Evolutionary conservation across 139 green algal species (phyloP).

Genomic region (Zygnema circumcarinatum): DNA sequence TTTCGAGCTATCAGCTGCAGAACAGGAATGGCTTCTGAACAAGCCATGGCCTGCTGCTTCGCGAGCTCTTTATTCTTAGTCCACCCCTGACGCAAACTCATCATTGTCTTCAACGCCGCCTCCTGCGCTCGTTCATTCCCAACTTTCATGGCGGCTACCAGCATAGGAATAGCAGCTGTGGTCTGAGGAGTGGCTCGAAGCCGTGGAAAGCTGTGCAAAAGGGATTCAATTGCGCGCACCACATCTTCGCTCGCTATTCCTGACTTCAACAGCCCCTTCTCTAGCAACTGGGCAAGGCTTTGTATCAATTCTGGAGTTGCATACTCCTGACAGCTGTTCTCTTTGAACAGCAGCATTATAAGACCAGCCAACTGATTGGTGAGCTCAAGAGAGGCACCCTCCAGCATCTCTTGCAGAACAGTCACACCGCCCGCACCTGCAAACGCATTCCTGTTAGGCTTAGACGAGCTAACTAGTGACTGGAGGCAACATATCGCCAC

Average conservation of each 20-base stretch:
- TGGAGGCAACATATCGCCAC: slow-evolving; percentile 49
- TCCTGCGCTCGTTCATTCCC: slow-evolving; percentile 40
- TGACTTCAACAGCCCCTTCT: slow-evolving; percentile 39
- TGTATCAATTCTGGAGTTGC: slow-evolving; percentile 25
- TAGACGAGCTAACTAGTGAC: slow-evolving; percentile 28
- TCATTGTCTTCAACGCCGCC: slow-evolving; percentile 33
- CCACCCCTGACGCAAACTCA: slow-evolving; percentile 33
- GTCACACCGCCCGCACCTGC: slow-evolving; percentile 30
- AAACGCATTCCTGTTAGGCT: slow-evolving; percentile 42
- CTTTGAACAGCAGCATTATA: slow-evolving; percentile 31
- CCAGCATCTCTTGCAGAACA: slow-evolving; percentile 39
- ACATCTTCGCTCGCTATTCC: slow-evolving; percentile 21
- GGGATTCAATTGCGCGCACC: slow-evolving; percentile 24
- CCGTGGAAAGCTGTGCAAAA: slow-evolving; percentile 27
- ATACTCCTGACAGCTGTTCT: slow-evolving; percentile 45
- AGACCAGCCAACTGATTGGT: slow-evolving; percentile 3
- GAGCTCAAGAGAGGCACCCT: slow-evolving; percentile 3
- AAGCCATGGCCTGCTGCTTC: slow-evolving; percentile 33
- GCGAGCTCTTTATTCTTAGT: slow-evolving; percentile 16
- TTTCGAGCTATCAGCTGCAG: slow-evolving; percentile 46
- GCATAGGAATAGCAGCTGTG: slow-evolving; percentile 45
- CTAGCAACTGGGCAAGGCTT: slow-evolving; percentile 13
- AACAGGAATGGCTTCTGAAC: slow-evolving; percentile 45
- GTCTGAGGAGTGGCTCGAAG: slow-evolving; percentile 12
- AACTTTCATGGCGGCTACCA: slow-evolving; percentile 40